Evolutionary conservation across 495 filamentous ascomycete genomes (phyloP).

Genomic region (Penicillium antarcticum): DNA sequence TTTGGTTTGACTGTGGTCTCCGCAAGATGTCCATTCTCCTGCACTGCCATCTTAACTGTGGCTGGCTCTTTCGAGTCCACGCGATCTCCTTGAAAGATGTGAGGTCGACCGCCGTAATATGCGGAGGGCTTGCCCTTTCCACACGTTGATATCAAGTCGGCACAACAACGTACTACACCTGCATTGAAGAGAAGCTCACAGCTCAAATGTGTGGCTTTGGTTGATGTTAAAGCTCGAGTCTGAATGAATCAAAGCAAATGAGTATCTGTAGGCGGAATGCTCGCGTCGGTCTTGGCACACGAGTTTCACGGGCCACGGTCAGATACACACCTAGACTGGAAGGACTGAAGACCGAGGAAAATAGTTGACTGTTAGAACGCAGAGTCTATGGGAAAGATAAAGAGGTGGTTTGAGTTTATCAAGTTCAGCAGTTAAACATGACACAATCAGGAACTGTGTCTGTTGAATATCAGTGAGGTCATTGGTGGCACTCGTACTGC

Average conservation of each 20-base stretch:
- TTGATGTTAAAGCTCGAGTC: neutral
- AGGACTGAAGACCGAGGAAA: slow-evolving; percentile 5
- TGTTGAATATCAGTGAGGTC: slow-evolving; percentile 22
- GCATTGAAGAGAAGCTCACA: neutral
- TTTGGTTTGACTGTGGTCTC: slow-evolving; percentile 16
- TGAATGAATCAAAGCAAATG: slow-evolving; percentile 5
- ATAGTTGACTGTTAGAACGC: neutral
- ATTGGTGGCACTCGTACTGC: slow-evolving; percentile 17
- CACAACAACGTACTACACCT: neutral
- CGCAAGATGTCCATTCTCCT: slow-evolving; percentile 29
- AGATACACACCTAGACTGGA: slow-evolving; percentile 3
- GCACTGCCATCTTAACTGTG: slow-evolving; percentile 20
- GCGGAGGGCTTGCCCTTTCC: neutral
- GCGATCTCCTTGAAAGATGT: slow-evolving; percentile 8
- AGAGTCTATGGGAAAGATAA: neutral
- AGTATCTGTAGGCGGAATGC: slow-evolving; percentile 18
- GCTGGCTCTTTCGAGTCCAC: slow-evolving; percentile 6
- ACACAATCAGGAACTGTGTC: slow-evolving; percentile 13
- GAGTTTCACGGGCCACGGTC: slow-evolving; percentile 23
- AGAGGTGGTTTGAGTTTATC: neutral
- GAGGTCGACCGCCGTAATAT: slow-evolving; percentile 1
- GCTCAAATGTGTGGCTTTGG: neutral
- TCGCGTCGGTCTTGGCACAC: slow-evolving; percentile 29
- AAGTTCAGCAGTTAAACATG: neutral
- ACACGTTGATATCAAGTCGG: neutral